These are phyloP conservation scores for Pisolithus tinctorius DNA, from an alignment of 768 basidiomycete species.

Conservation along the genomic window DNA sequence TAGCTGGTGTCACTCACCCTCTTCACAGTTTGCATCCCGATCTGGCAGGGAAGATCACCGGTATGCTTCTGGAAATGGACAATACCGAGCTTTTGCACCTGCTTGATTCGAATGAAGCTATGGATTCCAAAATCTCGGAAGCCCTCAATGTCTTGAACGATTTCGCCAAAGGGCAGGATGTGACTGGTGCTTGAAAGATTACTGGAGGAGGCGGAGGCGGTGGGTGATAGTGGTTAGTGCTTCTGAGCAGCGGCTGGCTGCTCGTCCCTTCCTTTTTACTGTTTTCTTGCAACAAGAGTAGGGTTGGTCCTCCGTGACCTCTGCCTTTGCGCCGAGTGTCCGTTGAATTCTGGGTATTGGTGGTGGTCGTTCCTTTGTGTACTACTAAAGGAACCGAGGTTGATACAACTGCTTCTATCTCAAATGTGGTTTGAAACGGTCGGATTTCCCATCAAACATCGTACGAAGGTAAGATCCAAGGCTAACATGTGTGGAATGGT, in stretches of 20 bases:
- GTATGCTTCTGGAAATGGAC: conserved; percentile 99
- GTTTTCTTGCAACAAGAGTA: conserved; percentile 21
- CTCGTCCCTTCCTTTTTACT: conserved; percentile 46
- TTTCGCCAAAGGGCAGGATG: conserved; percentile 47
- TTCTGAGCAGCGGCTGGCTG: conserved; percentile 33
- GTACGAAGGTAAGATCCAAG: neutral
- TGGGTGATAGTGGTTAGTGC: neutral
- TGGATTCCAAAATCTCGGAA: conserved; percentile 88
- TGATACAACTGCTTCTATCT: conserved; percentile 47
- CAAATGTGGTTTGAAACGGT: conserved; percentile 33
- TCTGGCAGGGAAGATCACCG: conserved; percentile 96
- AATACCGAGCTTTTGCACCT: conserved; percentile 88
- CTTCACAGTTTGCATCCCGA: conserved; percentile 70
- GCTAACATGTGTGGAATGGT: neutral
- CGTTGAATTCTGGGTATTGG: conserved; percentile 35
- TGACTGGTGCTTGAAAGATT: conserved; percentile 1
- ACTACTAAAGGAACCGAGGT: conserved; percentile 48
- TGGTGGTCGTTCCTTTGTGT: conserved; percentile 52
- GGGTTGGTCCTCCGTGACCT: conserved; percentile 32
- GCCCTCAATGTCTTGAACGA: conserved; percentile 86
- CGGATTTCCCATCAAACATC: conserved; percentile 31
- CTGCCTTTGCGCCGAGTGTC: conserved; percentile 33
- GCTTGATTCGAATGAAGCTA: conserved; percentile 72
- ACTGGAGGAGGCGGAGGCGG: neutral
- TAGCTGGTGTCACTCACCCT: conserved; percentile 7